Conservation (phyloP, 768 basidiomycete genomes). For the Kwoniella sp. region DNA sequence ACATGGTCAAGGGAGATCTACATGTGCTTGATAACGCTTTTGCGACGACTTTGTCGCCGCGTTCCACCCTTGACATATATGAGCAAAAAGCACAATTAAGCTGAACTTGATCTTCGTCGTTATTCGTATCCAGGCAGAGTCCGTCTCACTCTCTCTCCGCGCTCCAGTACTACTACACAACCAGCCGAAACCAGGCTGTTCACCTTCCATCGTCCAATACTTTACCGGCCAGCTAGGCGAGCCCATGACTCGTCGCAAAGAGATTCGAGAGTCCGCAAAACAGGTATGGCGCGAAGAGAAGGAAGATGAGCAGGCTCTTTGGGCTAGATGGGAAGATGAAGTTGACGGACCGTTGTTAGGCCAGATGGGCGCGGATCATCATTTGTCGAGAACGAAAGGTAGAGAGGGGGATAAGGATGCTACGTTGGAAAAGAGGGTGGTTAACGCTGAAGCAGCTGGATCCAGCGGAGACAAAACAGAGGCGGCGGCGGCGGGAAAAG, state of each 20-base stretch:
- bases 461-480: not conserved
- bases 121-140: conserved; percentile 72
- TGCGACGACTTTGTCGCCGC: no score
- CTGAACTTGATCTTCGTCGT: not conserved
- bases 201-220: conserved; percentile 69
- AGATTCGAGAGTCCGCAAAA: conserved; percentile 52
- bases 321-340: conserved; percentile 16
- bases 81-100: not conserved
- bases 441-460: not conserved
- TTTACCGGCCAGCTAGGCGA: conserved; percentile 63
- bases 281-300: conserved; percentile 17
- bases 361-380: not conserved
- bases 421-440: conserved; percentile 5
- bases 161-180: conserved; percentile 81
- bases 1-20: no score
- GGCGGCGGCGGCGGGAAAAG: not conserved
- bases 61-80: not conserved
- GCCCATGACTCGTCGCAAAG: conserved; percentile 24
- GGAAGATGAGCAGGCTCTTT: conserved; percentile 55
- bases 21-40: no score
- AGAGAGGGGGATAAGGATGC: conserved; percentile 17
- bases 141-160: conserved; percentile 72
- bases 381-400: not conserved
- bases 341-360: conserved; percentile 56
- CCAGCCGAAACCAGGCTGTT: conserved; percentile 80